Percentiles rank a stretch among this genome's conserved stretches.
phyloP scores from a whole-genome alignment of 2,329 filamentous ascomycete species.

The Penicillium rolfsii region DNA sequence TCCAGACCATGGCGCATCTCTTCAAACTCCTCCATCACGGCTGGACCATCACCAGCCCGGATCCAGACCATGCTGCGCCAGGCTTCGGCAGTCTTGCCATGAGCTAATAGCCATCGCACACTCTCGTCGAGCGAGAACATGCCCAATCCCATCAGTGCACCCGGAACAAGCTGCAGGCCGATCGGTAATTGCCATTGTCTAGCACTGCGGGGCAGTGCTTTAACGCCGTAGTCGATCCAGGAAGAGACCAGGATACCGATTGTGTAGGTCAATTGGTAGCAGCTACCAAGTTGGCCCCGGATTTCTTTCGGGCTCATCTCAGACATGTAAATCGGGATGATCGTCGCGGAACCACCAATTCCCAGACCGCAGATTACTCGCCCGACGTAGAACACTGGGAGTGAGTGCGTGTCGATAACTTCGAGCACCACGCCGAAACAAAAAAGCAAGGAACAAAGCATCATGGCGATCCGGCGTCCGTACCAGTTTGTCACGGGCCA shows the following conservation, averaged over 20 bases:
- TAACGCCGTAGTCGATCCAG: constrained; percentile 56
- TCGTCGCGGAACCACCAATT: constrained; percentile 52
- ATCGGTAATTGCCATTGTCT: constrained; percentile 62
- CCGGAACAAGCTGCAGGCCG: constrained; percentile 55
- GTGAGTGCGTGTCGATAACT: constrained; percentile 51
- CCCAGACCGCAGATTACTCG: constrained; percentile 55
- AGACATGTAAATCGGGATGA: constrained; percentile 50
- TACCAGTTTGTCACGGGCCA: constrained; percentile 53
- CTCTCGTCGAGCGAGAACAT: constrained; percentile 56
- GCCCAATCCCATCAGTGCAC: constrained; percentile 52
- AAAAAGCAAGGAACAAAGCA: constrained; percentile 53
- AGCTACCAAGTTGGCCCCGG: constrained; percentile 54
- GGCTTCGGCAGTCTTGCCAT: constrained; percentile 51
- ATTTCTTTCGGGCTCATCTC: constrained; percentile 54
- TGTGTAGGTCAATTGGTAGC: constrained; percentile 58
- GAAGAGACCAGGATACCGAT: constrained; percentile 57
- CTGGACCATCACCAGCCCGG: constrained; percentile 47
- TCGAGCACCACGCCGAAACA: constrained; percentile 52
- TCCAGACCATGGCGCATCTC: constrained; percentile 55
- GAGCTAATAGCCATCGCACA: constrained; percentile 55
- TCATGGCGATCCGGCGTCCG: constrained; percentile 52
- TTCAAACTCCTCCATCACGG: constrained; percentile 51
- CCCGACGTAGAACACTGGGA: constrained; percentile 51
- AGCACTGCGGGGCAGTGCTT: constrained; percentile 32
- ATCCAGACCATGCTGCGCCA: constrained; percentile 57